phyloP scores from a whole-genome alignment of 805 yeast species.

The Wickerhamomyces bovis region DNA sequence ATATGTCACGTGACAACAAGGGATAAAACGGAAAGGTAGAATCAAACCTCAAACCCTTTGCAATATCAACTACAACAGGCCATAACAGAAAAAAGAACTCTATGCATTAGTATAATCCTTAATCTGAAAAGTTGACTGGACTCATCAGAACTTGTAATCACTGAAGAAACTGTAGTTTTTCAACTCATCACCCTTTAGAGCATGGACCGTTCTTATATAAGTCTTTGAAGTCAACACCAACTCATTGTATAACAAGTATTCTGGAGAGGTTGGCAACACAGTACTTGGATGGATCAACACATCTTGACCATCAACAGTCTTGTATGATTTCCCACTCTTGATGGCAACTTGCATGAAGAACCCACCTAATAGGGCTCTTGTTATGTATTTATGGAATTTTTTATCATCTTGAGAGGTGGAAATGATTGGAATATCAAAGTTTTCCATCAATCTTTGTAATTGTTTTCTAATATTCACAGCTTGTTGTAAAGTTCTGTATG shows the following conservation, averaged over 20 bases:
- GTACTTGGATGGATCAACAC: conserved; percentile 93
- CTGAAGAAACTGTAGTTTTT: conserved; percentile 25
- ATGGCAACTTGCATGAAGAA: conserved; percentile 98
- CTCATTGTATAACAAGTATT: conserved; percentile 93
- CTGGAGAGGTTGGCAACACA: conserved; percentile 79
- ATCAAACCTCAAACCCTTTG: no score
- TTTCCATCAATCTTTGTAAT: conserved; percentile 75
- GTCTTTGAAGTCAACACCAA: conserved; percentile 91
- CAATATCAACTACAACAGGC: no score
- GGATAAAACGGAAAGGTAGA: no score
- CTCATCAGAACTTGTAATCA: conserved; percentile 21
- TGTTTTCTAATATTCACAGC: conserved; percentile 88
- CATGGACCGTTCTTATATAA: conserved; percentile 90
- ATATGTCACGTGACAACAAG: no score
- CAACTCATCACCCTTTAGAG: conserved; percentile 77
- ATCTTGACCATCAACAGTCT: conserved; percentile 94
- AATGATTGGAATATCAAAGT: conserved; percentile 65
- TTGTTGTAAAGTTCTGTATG: conserved; percentile 73
- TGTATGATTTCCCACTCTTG: conserved; percentile 81
- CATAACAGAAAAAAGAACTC: not conserved
- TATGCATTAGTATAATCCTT: not conserved
- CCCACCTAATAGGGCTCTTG: conserved; percentile 86
- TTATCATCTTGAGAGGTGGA: conserved; percentile 62
- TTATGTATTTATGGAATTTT: conserved; percentile 69
- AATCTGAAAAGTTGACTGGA: not conserved